A percentile compares a stretch with the other conserved stretches of the same genome.
Conservation (phyloP, 1,139 yeast genomes). For the Taiozyma sp. region DNA sequence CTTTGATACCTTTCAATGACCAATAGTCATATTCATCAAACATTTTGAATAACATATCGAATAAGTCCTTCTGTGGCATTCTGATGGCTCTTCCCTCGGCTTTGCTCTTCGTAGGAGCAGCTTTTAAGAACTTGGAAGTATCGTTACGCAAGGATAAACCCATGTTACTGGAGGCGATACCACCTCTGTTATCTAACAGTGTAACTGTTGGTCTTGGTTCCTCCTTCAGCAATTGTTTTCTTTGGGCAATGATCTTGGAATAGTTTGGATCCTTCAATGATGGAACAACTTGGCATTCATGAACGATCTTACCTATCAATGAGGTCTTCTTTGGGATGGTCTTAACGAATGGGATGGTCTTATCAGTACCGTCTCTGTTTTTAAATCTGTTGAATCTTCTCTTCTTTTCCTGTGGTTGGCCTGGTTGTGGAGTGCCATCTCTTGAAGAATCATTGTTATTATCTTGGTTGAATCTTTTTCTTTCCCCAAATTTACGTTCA, state of each 20-base stretch:
- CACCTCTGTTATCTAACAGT: slow-evolving; percentile 76
- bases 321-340: slow-evolving; percentile 85
- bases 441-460: neutral
- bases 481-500: neutral
- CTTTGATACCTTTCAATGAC: slow-evolving; percentile 92
- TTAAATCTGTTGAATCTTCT: slow-evolving; percentile 31
- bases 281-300: slow-evolving; percentile 88
- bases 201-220: slow-evolving; percentile 68
- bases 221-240: slow-evolving; percentile 42
- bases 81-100: slow-evolving; percentile 88
- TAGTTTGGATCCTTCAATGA: slow-evolving; percentile 68
- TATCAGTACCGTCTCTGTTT: slow-evolving; percentile 39
- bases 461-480: neutral
- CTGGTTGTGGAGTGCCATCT: neutral
- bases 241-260: slow-evolving; percentile 45
- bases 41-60: slow-evolving; percentile 80
- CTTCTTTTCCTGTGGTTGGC: slow-evolving; percentile 28
- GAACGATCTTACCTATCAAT: slow-evolving; percentile 80
- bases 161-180: slow-evolving; percentile 79
- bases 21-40: slow-evolving; percentile 96
- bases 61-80: slow-evolving; percentile 87
- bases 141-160: slow-evolving; percentile 74
- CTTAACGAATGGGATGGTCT: slow-evolving; percentile 65
- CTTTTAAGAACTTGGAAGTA: slow-evolving; percentile 59
- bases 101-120: slow-evolving; percentile 38